Percentiles rank a stretch among this genome's conserved stretches.
Conservation (phyloP, 441 rosid species). For the Manihot esculenta region DNA sequence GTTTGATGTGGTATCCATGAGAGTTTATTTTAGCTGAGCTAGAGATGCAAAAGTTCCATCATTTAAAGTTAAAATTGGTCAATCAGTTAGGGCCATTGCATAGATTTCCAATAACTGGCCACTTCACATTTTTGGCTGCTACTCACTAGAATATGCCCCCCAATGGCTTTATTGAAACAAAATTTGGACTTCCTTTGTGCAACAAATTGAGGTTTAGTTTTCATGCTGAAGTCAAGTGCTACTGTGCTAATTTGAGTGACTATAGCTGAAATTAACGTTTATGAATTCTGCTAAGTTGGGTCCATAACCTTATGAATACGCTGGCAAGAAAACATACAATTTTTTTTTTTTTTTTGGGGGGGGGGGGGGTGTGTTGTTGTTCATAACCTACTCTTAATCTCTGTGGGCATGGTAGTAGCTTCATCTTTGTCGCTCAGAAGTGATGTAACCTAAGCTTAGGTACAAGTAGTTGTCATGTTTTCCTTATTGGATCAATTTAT, state of each 20-base stretch:
- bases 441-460: neutral
- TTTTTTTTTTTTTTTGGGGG: too few species aligned
- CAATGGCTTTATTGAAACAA: too few species aligned
- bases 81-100: neutral
- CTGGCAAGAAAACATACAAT: too few species aligned
- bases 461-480: neutral
- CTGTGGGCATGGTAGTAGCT: neutral
- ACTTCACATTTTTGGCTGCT: too few species aligned
- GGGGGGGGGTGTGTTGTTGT: too few species aligned
- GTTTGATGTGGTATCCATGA: neutral
- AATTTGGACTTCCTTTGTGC: too few species aligned
- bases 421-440: neutral
- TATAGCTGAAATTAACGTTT: neutral
- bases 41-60: neutral
- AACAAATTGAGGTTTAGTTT: too few species aligned
- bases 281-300: neutral
- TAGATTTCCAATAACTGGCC: too few species aligned
- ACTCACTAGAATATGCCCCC: too few species aligned
- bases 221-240: neutral
- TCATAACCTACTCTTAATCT: neutral
- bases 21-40: neutral
- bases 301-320: neutral
- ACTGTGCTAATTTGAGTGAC: neutral
- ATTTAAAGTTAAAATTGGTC: neutral
- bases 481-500: constrained; percentile 3